Evolutionary conservation across 1,139 yeast genomes (phyloP).

Genomic region (Yamadazyma atmosphaerica): DNA sequence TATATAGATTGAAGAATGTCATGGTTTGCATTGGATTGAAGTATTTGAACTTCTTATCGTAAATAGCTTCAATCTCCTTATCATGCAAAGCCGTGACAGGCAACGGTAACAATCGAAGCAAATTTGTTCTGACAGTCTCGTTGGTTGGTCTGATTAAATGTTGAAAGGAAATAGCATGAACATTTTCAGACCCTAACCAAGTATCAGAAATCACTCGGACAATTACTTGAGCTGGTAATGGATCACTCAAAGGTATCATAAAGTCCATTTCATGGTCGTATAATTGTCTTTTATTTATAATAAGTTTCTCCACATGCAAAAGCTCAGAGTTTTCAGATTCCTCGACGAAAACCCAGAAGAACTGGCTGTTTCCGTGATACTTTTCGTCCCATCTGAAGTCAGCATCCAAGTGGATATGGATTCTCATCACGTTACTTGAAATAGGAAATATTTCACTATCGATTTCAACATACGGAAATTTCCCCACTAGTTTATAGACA

Average conservation of each 20-base stretch:
- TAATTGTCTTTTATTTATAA: conserved; percentile 61
- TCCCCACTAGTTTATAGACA: conserved; percentile 59
- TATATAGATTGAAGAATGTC: conserved; percentile 88
- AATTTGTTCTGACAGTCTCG: conserved; percentile 80
- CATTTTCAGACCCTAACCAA: conserved; percentile 87
- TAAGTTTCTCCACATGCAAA: conserved; percentile 79
- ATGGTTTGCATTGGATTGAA: conserved; percentile 99
- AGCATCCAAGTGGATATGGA: conserved; percentile 68
- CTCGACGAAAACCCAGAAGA: conserved; percentile 92
- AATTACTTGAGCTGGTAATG: conserved; percentile 83
- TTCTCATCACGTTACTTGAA: conserved; percentile 80
- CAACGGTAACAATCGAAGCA: conserved; percentile 79
- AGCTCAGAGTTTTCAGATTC: conserved; percentile 75
- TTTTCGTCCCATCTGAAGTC: conserved; percentile 84
- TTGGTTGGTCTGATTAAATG: conserved; percentile 87
- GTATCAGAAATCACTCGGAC: conserved; percentile 77
- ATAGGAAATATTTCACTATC: conserved; percentile 90
- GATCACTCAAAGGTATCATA: conserved; percentile 88
- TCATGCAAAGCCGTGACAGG: conserved; percentile 82
- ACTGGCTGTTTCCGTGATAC: conserved; percentile 80
- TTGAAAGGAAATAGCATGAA: conserved; percentile 81
- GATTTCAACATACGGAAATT: conserved; percentile 72
- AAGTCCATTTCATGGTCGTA: conserved; percentile 77
- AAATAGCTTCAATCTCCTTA: conserved; percentile 64
- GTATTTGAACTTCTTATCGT: conserved; percentile 66